These are phyloP conservation scores for Phlegmacium glaucopus DNA, from an alignment of 768 basidiomycete species.

Conservation along the genomic window DNA sequence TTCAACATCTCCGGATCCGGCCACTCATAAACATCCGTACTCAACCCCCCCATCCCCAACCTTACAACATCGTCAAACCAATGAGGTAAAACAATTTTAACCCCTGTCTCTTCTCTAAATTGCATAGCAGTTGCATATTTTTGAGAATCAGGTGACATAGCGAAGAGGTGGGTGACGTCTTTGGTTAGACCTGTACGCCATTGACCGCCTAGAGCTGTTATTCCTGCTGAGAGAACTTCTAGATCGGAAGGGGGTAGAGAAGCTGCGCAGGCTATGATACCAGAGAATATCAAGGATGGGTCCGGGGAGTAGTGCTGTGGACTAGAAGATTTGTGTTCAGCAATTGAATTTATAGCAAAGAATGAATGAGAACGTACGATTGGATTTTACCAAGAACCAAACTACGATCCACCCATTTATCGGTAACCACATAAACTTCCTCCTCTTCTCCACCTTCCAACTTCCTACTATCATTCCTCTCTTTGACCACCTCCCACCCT, in stretches of 20 bases:
- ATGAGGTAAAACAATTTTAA: conserved; percentile 79
- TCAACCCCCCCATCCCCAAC: conserved; percentile 47
- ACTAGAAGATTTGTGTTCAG: conserved; percentile 24
- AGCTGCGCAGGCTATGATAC: conserved; percentile 64
- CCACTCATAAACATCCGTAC: conserved; percentile 63
- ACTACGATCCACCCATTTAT: conserved; percentile 71
- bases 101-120: conserved; percentile 51
- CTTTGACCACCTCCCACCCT: conserved; percentile 45
- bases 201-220: conserved; percentile 77
- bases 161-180: conserved; percentile 88
- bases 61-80: conserved; percentile 86
- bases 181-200: conserved; percentile 73
- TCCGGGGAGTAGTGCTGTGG: conserved; percentile 71
- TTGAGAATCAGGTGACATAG: conserved; percentile 44
- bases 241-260: conserved; percentile 63
- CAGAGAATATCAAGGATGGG: conserved; percentile 78
- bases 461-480: conserved; percentile 35
- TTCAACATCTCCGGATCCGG: conserved; percentile 60
- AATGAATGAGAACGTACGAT: conserved; percentile 51
- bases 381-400: conserved; percentile 55
- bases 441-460: conserved; percentile 16
- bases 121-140: conserved; percentile 56
- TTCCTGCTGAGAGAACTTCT: conserved; percentile 69
- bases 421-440: conserved; percentile 15
- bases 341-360: no score